Percentiles rank a stretch among this genome's conserved stretches.
Conservation (phyloP, 441 rosid genomes). For the Erodium trifolium region DNA sequence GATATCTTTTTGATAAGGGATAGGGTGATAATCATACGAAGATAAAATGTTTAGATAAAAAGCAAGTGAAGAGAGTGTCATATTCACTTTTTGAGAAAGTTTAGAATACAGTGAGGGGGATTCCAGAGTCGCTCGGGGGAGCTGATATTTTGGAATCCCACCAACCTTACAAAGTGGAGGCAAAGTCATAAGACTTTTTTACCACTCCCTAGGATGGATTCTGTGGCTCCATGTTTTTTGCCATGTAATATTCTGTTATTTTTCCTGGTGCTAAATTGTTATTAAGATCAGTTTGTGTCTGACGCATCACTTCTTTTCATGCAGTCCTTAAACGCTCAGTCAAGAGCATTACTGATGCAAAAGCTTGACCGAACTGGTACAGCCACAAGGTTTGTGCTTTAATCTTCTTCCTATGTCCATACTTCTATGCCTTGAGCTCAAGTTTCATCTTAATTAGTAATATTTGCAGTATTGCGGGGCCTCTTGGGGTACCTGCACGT, state of each 20-base stretch:
- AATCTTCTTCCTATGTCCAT: neutral
- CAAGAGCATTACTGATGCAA: constrained; percentile 75
- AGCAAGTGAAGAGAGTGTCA: no score
- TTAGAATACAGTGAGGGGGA: no score
- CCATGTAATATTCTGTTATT: neutral
- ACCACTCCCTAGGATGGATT: neutral
- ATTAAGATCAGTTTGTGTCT: neutral
- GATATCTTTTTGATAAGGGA: no score
- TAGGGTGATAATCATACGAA: no score
- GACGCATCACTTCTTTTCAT: neutral
- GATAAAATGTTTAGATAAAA: no score
- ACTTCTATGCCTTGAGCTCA: no score
- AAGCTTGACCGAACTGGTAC: constrained; percentile 85
- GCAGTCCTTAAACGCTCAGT: constrained; percentile 83
- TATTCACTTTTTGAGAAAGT: no score
- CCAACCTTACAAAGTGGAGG: no score
- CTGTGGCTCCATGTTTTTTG: neutral
- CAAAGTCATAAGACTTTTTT: no score
- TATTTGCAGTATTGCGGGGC: constrained; percentile 45
- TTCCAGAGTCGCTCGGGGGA: no score
- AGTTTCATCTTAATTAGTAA: neutral
- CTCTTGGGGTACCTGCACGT: constrained; percentile 54
- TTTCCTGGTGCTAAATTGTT: neutral
- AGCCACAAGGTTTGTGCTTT: constrained; percentile 49
- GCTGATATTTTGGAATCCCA: no score